Evolutionary conservation across 768 basidiomycete species (phyloP).

Genomic region (Leucocoprinus birnbaumii): DNA sequence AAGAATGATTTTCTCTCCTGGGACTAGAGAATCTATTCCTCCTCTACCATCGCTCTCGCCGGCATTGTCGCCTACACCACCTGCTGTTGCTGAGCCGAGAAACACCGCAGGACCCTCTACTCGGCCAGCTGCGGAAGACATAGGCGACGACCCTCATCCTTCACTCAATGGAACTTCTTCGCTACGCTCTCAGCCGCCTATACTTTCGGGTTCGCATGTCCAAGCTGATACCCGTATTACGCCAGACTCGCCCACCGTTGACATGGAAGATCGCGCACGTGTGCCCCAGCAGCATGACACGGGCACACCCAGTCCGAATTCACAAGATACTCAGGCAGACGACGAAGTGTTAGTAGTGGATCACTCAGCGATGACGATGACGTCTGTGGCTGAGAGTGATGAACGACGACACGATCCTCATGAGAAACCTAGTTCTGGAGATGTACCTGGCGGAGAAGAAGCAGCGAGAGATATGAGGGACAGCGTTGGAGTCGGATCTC

Average conservation of each 20-base stretch:
- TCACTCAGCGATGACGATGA: neutral
- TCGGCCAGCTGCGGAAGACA: neutral
- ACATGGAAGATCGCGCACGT: neutral
- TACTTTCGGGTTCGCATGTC: neutral
- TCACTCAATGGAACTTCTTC: neutral
- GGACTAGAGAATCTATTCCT: neutral
- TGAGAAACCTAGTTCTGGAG: neutral
- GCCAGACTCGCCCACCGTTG: neutral
- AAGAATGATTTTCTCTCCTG: constrained; percentile 25
- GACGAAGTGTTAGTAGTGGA: neutral
- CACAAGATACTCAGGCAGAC: neutral
- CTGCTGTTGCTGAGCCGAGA: neutral
- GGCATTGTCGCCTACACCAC: neutral
- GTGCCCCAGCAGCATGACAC: neutral
- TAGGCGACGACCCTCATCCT: neutral
- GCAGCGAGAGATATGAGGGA: constrained; percentile 12
- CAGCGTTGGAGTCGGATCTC: neutral
- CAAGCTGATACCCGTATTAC: neutral
- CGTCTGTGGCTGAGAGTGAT: neutral
- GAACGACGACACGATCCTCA: neutral
- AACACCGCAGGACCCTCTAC: no score
- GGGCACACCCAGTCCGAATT: neutral
- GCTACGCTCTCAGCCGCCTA: neutral
- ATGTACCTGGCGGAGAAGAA: constrained; percentile 1
- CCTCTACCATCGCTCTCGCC: neutral